phyloP scores from a whole-genome alignment of 2,329 filamentous ascomycete species.

The Pseudogymnoascus sp. region DNA sequence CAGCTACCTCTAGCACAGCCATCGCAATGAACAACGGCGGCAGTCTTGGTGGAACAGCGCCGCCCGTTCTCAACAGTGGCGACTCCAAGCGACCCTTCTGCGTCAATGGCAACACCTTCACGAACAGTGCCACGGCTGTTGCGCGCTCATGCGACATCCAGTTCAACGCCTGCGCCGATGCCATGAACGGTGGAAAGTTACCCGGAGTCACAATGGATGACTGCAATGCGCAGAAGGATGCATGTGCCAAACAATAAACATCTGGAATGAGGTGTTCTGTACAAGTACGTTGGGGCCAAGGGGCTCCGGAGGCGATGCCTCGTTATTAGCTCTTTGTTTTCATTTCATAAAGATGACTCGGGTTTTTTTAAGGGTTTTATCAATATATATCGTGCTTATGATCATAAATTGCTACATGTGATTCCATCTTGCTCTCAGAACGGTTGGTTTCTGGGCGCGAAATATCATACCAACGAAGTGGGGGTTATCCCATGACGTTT shows the following conservation, averaged over 20 bases:
- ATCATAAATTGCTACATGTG: not conserved
- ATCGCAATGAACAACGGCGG: not conserved
- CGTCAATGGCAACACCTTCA: slow-evolving; percentile 52
- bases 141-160: slow-evolving; percentile 57
- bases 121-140: slow-evolving; percentile 45
- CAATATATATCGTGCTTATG: not conserved
- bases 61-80: slow-evolving; percentile 42
- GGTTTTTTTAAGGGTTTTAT: not conserved
- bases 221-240: slow-evolving; percentile 20
- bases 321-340: not conserved
- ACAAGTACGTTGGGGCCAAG: not conserved
- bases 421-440: not conserved
- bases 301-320: not conserved
- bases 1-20: not conserved
- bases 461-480: not conserved
- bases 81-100: slow-evolving; percentile 45
- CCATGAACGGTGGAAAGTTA: slow-evolving; percentile 42
- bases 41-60: slow-evolving; percentile 44
- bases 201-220: slow-evolving; percentile 18
- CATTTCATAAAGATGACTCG: not conserved
- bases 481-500: not conserved
- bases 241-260: slow-evolving; percentile 13
- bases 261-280: not conserved
- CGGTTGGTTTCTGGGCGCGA: not conserved
- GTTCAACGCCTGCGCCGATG: slow-evolving; percentile 52